Evolutionary conservation across 2,329 filamentous ascomycete genomes (phyloP), one percentile per base, ranked within the genome.

Genomic region (Hypoxylon sp.): DNA sequence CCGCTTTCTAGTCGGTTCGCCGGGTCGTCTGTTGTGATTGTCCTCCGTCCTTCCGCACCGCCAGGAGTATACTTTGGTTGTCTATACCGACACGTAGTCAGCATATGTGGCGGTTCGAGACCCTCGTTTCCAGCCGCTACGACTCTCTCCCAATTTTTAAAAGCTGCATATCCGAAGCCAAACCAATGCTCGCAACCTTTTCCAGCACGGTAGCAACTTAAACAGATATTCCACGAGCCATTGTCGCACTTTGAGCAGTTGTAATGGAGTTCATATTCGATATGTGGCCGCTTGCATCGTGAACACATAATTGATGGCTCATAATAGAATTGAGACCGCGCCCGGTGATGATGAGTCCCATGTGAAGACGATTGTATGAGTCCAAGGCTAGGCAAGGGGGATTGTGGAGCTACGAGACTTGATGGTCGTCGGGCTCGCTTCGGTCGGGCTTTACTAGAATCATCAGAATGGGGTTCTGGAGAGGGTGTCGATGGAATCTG

Each of bases 231-330:
- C 84, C 91, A 97, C 50, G 87, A 83, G 0, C 93, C 93, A 5
- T 85, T 81, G 14, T 87, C 83, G 78, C 95, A 98, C 53, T 84
- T 83, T 1, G 81, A 79, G 79, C 95, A 98, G 76, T 92, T 92
- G 80, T 95, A 97, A 78, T 98, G 93, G 1, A 97, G 81, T 7
- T 93, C 89, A 73, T 97, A 93, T 76, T 97, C 91, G 38, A 98
- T 94, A 66, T 94, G 87, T 5, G 83, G 75, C 69, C 86, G 91
- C 19, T 84, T 81, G 77, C 95, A 98, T 9, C 87, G 84, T 38
- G 89, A 86, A 77, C 95, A 98, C 7, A 83, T 84, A 55, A 97
- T 87, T 1, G 88, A 89, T 0, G 94, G 93, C 75, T 97, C 93
- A 0, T 82, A 78, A 69, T 87, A 93, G 1, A 88, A 80, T 73